Evolutionary conservation across 2,329 filamentous ascomycete genomes (phyloP).

Genomic region (Plenodomus tracheiphilus): DNA sequence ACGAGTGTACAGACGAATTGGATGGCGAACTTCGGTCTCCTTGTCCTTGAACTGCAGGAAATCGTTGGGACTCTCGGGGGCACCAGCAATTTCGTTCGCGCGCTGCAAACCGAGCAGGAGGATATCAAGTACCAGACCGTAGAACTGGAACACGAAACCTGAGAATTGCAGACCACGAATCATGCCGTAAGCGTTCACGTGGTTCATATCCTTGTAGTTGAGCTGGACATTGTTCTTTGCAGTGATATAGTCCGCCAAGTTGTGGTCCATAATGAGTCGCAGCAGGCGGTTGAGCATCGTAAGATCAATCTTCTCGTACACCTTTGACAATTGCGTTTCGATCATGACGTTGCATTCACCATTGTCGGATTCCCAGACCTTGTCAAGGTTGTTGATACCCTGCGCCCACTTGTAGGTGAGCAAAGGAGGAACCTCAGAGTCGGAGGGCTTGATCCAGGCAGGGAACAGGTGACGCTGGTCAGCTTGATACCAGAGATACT

Average conservation of each 20-base stretch:
- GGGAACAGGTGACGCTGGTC: slow-evolving; percentile 97
- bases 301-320: slow-evolving; percentile 98
- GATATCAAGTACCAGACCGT: slow-evolving; percentile 92
- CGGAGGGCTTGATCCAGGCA: slow-evolving; percentile 98
- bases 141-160: slow-evolving; percentile 98
- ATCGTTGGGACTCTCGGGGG: slow-evolving; percentile 91
- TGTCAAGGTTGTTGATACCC: slow-evolving; percentile 95
- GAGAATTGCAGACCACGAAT: slow-evolving; percentile 98
- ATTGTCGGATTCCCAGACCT: slow-evolving; percentile 91
- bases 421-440: slow-evolving; percentile 93
- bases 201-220: slow-evolving; percentile 99
- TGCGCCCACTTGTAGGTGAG: slow-evolving; percentile 99
- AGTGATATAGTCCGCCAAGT: slow-evolving; percentile 97
- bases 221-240: slow-evolving; percentile 99
- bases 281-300: slow-evolving; percentile 92
- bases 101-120: slow-evolving; percentile 89
- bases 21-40: slow-evolving; percentile 88
- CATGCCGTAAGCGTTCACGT: slow-evolving; percentile 98
- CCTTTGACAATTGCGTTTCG: slow-evolving; percentile 97
- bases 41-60: slow-evolving; percentile 96
- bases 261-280: slow-evolving; percentile 98
- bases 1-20: slow-evolving; percentile 94
- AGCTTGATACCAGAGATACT: slow-evolving; percentile 99
- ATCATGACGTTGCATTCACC: slow-evolving; percentile 99
- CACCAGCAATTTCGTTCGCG: slow-evolving; percentile 96